phyloP scores from a whole-genome alignment of 768 basidiomycete genomes.

The Coprinopsis strossmayeri region DNA sequence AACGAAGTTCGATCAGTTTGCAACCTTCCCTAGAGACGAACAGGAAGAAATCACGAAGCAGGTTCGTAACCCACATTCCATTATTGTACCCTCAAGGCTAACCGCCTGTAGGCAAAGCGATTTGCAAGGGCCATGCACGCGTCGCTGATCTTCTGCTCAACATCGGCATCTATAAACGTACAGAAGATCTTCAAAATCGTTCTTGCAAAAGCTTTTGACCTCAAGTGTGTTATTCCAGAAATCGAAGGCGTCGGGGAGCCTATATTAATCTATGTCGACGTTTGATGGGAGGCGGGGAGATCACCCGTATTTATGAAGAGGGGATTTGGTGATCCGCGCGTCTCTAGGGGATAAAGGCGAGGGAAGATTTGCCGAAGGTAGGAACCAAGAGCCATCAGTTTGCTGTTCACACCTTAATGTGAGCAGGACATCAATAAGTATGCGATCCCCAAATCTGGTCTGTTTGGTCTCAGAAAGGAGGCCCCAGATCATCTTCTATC shows the following conservation, averaged over 20 bases:
- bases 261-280: conserved; percentile 88
- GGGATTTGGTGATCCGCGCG: background rate
- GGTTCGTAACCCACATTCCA: conserved; percentile 30
- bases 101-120: conserved; percentile 72
- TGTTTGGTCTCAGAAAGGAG: too few species aligned
- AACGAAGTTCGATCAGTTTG: conserved; percentile 97
- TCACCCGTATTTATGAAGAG: background rate
- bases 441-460: too few species aligned
- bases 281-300: conserved; percentile 27
- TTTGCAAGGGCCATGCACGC: conserved; percentile 99
- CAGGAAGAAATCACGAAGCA: conserved; percentile 99
- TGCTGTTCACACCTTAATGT: background rate
- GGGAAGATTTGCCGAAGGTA: too few species aligned
- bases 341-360: background rate
- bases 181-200: conserved; percentile 99
- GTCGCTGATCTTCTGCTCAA: conserved; percentile 98
- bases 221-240: conserved; percentile 98
- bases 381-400: background rate
- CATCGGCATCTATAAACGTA: conserved; percentile 97
- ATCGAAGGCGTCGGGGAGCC: conserved; percentile 97
- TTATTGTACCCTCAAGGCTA: background rate
- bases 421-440: too few species aligned
- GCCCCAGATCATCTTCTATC: too few species aligned
- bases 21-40: conserved; percentile 92
- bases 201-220: conserved; percentile 93